Base-by-base conservation (phyloP, 129 eudicot genomes). In the Erigeron canadensis region DNA sequence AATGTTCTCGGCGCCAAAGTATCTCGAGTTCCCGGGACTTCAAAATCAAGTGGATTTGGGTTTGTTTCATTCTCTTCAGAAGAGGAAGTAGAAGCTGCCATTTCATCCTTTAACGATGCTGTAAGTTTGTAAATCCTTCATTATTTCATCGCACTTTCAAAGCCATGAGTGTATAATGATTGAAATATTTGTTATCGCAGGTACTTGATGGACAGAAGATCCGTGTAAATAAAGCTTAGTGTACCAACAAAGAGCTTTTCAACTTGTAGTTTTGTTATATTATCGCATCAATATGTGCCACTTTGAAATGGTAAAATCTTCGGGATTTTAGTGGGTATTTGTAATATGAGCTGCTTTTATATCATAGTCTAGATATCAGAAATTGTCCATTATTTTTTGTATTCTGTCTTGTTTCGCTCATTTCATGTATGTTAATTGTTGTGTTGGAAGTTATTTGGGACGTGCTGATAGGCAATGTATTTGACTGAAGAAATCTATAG, bases 1-100 rank as follows among this genome's bases (percentile, higher is more conserved):
- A 82, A 84, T n/a, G 98, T 79, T 68, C 71, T 89, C 17, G 81
- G 98, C 43, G 98, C 96, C 54, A 94, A 89, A 83, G 84, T 94
- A 34, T 84, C 89, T 8, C 91, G 98, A 71, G 89, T 83, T 61
- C 98, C 95, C 0, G 96, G 96, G 50, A 87, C 98, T 71, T 89
- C 96, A 16, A 94, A 94, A 72, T 87, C 96, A 54, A 85, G 81
- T 43, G 96, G 96, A 16, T 94, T 77, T 72, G 98, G 96, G 42
- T 93, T 93, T 73, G 98, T 93, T 61, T 15, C 90, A 10, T 87
- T 93, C 76, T 77, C 91, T 51, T 85, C 98, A 7, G 98, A 93
- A 67, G 98, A 87, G 76, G 98, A 87, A 28, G 95, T 87, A 38
- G 95, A 93, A 65, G 89, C 87, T 66, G 96, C 91, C 59, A 81